phyloP scores from a whole-genome alignment of 1,284 basidiomycete species.

The Papiliotrema nemorosa region DNA sequence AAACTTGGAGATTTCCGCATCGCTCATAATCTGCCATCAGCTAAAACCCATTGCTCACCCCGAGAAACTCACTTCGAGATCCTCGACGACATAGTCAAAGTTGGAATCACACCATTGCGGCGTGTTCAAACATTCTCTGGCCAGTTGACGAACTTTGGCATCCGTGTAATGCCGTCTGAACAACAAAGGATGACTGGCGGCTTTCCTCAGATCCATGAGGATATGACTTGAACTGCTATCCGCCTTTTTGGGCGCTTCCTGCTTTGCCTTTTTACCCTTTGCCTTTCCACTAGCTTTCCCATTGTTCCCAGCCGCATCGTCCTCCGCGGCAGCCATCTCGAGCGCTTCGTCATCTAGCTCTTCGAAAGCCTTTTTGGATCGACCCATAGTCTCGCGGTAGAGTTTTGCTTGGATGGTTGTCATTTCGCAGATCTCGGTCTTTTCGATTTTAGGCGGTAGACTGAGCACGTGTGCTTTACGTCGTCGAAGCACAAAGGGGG shows the following conservation, averaged over 20 bases:
- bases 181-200: conserved; percentile 91
- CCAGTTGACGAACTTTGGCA: conserved; percentile 66
- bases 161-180: conserved; percentile 84
- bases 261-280: conserved; percentile 64
- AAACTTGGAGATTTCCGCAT: conserved; percentile 83
- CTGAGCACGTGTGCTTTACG: conserved; percentile 92
- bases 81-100: conserved; percentile 79
- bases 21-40: conserved; percentile 74
- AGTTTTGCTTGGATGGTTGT: conserved; percentile 75
- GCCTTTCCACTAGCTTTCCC: conserved; percentile 47
- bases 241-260: conserved; percentile 9
- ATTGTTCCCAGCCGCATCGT: conserved; percentile 41
- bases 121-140: conserved; percentile 82
- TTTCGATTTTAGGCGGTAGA: conserved; percentile 85
- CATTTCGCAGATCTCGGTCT: conserved; percentile 93
- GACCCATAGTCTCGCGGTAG: conserved; percentile 78
- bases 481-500: conserved; percentile 92
- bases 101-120: conserved; percentile 75
- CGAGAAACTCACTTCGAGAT: conserved; percentile 64
- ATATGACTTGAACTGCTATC: conserved; percentile 63
- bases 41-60: background rate
- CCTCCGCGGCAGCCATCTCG: conserved; percentile 29
- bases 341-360: conserved; percentile 61
- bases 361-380: conserved; percentile 68
- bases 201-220: conserved; percentile 93